Evolutionary conservation across 306 rosid genomes (phyloP).

Genomic region (Casuarina equisetifolia): DNA sequence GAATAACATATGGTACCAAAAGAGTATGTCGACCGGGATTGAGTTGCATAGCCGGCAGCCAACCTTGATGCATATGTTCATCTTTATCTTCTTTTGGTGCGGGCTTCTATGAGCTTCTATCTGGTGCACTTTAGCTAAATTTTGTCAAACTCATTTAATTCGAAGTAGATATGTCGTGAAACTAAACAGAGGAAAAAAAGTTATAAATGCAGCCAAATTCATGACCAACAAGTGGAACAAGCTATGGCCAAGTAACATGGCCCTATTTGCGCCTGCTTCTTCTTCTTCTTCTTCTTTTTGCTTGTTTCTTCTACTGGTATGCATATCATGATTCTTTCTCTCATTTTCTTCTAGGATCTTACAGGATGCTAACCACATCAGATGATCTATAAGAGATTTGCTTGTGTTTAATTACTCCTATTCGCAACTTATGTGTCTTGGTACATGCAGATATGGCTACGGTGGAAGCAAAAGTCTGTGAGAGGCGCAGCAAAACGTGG

Average conservation of each 20-base stretch:
- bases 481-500: slow-evolving; percentile 36
- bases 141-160: background rate
- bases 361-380: no score
- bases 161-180: background rate
- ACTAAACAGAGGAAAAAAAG: background rate
- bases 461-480: slow-evolving; percentile 31
- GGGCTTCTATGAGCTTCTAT: background rate
- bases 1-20: background rate
- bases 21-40: background rate
- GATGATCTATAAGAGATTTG: background rate
- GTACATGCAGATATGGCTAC: slow-evolving; percentile 18
- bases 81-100: background rate
- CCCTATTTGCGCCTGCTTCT: no score
- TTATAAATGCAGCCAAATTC: no score
- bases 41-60: background rate
- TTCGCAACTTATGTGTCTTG: background rate
- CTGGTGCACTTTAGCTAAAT: background rate
- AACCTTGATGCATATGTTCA: background rate
- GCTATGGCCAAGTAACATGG: no score
- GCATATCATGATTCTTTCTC: no score
- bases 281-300: no score
- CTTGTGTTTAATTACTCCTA: background rate
- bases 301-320: no score
- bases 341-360: no score
- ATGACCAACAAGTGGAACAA: no score